These are phyloP conservation scores for Durusdinium trenchii DNA, from an alignment of 73 alveolate genomes.

Conservation along the genomic window DNA sequence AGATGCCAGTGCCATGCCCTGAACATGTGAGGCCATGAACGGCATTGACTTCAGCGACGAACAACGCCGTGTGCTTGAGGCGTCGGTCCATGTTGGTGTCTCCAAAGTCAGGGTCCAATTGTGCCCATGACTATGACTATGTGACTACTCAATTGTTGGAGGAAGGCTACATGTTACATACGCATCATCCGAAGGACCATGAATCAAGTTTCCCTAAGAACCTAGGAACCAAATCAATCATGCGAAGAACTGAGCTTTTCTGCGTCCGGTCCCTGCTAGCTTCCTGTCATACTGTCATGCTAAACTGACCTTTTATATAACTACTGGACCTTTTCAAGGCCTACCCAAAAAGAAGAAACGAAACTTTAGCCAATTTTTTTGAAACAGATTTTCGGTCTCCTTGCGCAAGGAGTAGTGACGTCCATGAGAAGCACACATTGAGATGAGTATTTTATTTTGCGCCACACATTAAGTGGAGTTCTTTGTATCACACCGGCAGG, in stretches of 20 bases:
- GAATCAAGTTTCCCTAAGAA: neutral
- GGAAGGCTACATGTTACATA: neutral
- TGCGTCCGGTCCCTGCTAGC: too few species aligned
- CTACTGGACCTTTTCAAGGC: too few species aligned
- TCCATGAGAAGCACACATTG: neutral
- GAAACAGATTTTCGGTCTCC: neutral
- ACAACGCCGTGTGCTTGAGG: slow-evolving; percentile 82
- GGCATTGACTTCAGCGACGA: slow-evolving; percentile 80
- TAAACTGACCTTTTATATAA: too few species aligned
- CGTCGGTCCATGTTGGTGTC: too few species aligned
- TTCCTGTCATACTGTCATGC: too few species aligned
- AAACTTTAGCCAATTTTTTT: neutral
- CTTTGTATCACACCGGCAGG: neutral
- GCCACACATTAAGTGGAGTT: neutral
- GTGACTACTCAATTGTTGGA: neutral
- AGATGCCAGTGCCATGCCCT: neutral
- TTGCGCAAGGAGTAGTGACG: neutral
- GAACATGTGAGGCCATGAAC: slow-evolving; percentile 52
- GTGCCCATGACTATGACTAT: neutral
- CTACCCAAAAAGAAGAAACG: neutral
- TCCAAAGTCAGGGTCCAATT: neutral
- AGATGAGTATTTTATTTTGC: neutral
- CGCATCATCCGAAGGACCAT: neutral
- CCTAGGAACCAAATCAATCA: too few species aligned
- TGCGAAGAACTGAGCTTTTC: too few species aligned